Evolutionary conservation across 352 stramenopile genomes (phyloP).

Genomic region (Pythium aristosporum): DNA sequence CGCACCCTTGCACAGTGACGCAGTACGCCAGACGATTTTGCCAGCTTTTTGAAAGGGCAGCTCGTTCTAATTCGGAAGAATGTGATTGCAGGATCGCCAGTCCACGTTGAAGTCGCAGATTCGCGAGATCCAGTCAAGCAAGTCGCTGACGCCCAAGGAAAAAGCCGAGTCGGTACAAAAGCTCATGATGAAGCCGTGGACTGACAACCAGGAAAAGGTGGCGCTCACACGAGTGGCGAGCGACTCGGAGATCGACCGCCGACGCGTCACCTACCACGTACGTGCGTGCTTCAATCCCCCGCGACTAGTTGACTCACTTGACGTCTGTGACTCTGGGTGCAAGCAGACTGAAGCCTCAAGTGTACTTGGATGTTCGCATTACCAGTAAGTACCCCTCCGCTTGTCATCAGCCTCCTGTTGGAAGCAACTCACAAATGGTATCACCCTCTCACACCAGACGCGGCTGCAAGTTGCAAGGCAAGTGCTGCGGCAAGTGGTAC

Average conservation of each 20-base stretch:
- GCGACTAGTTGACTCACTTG: not conserved
- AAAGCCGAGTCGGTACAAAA: slow-evolving; percentile 83
- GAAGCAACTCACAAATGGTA: not conserved
- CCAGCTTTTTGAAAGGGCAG: not conserved
- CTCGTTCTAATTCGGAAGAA: not conserved
- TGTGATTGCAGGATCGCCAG: slow-evolving; percentile 43
- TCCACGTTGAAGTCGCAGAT: slow-evolving; percentile 70
- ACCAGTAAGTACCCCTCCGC: slow-evolving; percentile 48
- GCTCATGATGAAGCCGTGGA: slow-evolving; percentile 88
- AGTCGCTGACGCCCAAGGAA: slow-evolving; percentile 73
- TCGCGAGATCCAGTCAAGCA: slow-evolving; percentile 74
- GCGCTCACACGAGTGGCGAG: slow-evolving; percentile 36
- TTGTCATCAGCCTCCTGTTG: not conserved
- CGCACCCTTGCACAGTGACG: slow-evolving; percentile 50
- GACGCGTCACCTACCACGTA: slow-evolving; percentile 55
- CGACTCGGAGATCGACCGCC: slow-evolving; percentile 51
- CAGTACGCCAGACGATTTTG: slow-evolving; percentile 27
- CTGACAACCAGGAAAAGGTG: slow-evolving; percentile 61
- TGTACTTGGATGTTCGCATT: slow-evolving; percentile 82
- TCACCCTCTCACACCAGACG: slow-evolving; percentile 21
- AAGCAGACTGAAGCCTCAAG: slow-evolving; percentile 57
- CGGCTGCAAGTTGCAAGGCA: slow-evolving; percentile 75
- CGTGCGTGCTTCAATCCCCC: slow-evolving; percentile 3
- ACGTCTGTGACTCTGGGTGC: not conserved
- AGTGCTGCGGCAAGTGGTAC: slow-evolving; percentile 90